Evolutionary conservation across 1,284 basidiomycete genomes (phyloP).

Genomic region (Microbotryum lychnidis-dioicae): DNA sequence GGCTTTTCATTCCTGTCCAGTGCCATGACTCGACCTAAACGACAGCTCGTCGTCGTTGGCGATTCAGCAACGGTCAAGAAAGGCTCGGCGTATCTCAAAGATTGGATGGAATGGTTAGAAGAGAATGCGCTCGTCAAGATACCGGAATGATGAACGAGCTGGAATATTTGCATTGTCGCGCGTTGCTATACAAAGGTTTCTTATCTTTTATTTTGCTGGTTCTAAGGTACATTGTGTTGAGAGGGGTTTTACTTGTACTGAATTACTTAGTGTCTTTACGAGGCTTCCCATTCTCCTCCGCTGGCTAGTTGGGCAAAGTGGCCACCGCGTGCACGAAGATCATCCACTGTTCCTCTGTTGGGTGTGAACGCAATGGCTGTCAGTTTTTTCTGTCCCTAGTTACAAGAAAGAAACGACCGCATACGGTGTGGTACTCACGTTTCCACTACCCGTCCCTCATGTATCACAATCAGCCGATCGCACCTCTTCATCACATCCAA

Average conservation of each 20-base stretch:
- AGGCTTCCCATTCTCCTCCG: constrained; percentile 69
- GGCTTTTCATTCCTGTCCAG: constrained; percentile 45
- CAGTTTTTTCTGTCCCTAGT: no score
- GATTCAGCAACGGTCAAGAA: constrained; percentile 80
- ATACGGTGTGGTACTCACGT: constrained; percentile 16
- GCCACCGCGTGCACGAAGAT: constrained; percentile 49
- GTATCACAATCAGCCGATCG: constrained; percentile 75
- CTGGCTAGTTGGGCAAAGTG: constrained; percentile 68
- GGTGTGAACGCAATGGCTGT: no score
- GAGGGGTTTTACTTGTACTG: no score
- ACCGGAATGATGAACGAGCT: neutral
- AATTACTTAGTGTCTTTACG: neutral
- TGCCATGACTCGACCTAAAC: constrained; percentile 84
- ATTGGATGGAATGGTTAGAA: constrained; percentile 86
- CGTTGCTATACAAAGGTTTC: no score
- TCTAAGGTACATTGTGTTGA: no score
- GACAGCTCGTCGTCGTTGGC: constrained; percentile 83
- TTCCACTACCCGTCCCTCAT: constrained; percentile 65
- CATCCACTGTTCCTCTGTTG: constrained; percentile 27
- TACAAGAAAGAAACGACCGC: neutral
- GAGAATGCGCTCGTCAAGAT: constrained; percentile 51
- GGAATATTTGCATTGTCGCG: no score
- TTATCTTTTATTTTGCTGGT: no score
- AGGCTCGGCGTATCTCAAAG: constrained; percentile 70
- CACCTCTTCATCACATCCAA: constrained; percentile 83